Percentiles rank a stretch among this genome's conserved stretches.
Evolutionary conservation across 768 basidiomycete genomes (phyloP).

Genomic region (Agaricus blazei): DNA sequence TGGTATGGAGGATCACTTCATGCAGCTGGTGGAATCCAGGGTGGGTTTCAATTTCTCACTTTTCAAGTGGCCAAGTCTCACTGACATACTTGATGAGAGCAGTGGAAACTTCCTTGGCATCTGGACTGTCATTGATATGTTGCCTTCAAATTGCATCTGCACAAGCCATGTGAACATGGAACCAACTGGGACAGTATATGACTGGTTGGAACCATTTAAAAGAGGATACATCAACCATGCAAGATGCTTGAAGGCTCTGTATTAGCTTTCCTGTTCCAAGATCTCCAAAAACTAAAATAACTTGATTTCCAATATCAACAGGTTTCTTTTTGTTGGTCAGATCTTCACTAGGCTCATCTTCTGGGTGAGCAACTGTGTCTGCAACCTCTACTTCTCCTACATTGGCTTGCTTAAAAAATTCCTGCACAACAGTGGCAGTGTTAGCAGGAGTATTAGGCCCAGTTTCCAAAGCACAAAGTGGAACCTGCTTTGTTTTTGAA

Average conservation of each 20-base stretch:
- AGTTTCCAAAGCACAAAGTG: no score
- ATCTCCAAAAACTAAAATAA: constrained; percentile 2
- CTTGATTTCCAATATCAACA: neutral
- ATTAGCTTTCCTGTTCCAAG: neutral
- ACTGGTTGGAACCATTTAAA: constrained; percentile 7
- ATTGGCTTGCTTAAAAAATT: neutral
- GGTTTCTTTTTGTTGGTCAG: neutral
- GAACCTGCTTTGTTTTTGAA: no score
- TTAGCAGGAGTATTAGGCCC: no score
- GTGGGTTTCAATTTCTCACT: constrained; percentile 17
- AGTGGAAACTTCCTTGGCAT: neutral
- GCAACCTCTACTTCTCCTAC: neutral
- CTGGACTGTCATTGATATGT: constrained; percentile 4
- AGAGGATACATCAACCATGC: neutral
- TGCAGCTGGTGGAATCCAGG: constrained; percentile 25
- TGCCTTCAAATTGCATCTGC: constrained; percentile 11
- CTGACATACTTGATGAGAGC: neutral
- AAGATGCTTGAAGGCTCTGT: neutral
- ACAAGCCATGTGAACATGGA: constrained; percentile 16
- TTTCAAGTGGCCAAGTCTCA: constrained; percentile 16
- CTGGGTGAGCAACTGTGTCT: no score
- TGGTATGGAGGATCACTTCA: constrained; percentile 20
- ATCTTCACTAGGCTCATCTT: no score
- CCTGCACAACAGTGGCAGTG: neutral
- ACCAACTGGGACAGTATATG: constrained; percentile 9